These are phyloP conservation scores for Trichoderma sp. DNA, from an alignment of 2,329 filamentous ascomycete genomes.

Conservation along the genomic window DNA sequence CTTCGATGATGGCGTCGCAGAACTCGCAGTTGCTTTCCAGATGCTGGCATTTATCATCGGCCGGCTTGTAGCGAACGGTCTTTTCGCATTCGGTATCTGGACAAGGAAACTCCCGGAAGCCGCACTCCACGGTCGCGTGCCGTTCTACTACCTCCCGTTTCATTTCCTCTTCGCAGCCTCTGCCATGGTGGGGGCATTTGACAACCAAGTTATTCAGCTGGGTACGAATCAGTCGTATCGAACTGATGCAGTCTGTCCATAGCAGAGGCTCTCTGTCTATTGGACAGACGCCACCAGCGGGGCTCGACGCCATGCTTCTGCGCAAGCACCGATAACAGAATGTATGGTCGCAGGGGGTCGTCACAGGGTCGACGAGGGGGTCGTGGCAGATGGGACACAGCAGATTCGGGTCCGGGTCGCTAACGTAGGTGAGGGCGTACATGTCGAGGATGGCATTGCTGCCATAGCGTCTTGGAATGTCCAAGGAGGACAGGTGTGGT, in stretches of 20 bases:
- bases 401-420: constrained; percentile 51
- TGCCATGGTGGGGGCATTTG: constrained; percentile 57
- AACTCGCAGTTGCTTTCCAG: constrained; percentile 55
- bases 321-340: constrained; percentile 65
- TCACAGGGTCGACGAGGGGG: constrained; percentile 63
- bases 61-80: constrained; percentile 55
- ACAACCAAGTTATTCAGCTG: constrained; percentile 64
- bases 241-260: constrained; percentile 48
- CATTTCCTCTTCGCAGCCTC: constrained; percentile 56
- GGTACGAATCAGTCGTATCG: constrained; percentile 56
- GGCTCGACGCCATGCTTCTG: constrained; percentile 46
- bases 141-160: constrained; percentile 58
- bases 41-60: constrained; percentile 60
- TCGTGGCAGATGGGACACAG: constrained; percentile 63
- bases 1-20: constrained; percentile 55
- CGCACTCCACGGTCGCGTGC: constrained; percentile 62
- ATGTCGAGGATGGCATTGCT: constrained; percentile 50
- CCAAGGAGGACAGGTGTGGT: constrained; percentile 46
- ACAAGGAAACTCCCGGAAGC: constrained; percentile 60
- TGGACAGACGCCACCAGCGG: constrained; percentile 54
- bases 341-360: constrained; percentile 66
- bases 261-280: constrained; percentile 57
- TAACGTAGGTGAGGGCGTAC: constrained; percentile 50
- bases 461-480: constrained; percentile 45
- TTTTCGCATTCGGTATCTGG: constrained; percentile 57